Evolutionary conservation across 306 rosid genomes (phyloP), one percentile per base, ranked within the genome.

Genomic region (Quercus mongolica): DNA sequence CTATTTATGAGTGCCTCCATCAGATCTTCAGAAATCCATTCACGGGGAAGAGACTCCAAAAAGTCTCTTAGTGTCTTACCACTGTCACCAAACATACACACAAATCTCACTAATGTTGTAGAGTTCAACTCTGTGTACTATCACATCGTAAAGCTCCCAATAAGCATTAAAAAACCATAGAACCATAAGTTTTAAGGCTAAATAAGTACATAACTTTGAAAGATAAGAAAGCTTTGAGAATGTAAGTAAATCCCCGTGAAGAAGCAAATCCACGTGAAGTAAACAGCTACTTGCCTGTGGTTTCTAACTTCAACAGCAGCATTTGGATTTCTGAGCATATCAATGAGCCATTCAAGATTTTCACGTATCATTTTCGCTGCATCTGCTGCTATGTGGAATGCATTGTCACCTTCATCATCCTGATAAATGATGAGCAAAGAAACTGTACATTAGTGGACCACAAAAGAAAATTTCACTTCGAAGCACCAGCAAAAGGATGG

Each of bases 341-440:
- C 85, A 87, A 95, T 87, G 75, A 95, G 98, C 98, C 99, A 95
- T 56, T 87, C 94, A 81, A 95, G 91, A 89, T 95, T 95, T 87
- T 95, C 99, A 73, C 98, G 97, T 68, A 93, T 90, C 99, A 93
- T 95, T 88, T 83, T 95, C 61, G 97, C 92, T 52, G 99, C 91
- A 76, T 95, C 98, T 44, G 97, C 98, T 64, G 97, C 98, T 83
- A 95, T 93, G 83, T 95, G 99, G 80, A 95, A 91, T 80, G 99
- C 96, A 82, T 89, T 95, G 72, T 95, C 96, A 70, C 98, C 99
- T 82, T 95, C 99, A 63, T 93, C 99, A 82, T 93, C 96, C 99
- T 95, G 88, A 76, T 61, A 83, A 83, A 55, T 61, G 62, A 79
- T 56, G 56, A 69, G 64, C 78, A 85, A 31, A 73, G 56, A 19